Conservation (phyloP, 352 stramenopile genomes). For the Pythium rhizo-oryzae region DNA sequence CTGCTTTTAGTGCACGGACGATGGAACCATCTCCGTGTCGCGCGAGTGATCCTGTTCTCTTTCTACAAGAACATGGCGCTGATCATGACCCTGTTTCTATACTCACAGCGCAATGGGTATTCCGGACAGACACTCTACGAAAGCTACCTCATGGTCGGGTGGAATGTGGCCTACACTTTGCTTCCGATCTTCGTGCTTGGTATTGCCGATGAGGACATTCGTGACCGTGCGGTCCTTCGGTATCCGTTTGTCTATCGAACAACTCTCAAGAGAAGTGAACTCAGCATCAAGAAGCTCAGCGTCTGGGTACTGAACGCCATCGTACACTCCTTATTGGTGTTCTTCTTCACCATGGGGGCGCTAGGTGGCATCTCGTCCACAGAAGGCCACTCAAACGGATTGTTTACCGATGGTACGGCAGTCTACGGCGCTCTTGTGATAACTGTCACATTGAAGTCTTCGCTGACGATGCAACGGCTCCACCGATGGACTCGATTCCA, state of each 20-base stretch:
- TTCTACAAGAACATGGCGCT: constrained; percentile 95
- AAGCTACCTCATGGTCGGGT: constrained; percentile 90
- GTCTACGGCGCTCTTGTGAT: constrained; percentile 82
- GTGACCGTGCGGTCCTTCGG: constrained; percentile 62
- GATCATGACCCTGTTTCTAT: constrained; percentile 94
- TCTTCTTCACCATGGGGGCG: constrained; percentile 60
- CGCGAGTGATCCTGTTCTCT: constrained; percentile 82
- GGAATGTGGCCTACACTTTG: constrained; percentile 96
- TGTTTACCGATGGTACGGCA: constrained; percentile 75
- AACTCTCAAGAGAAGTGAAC: constrained; percentile 58
- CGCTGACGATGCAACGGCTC: constrained; percentile 74
- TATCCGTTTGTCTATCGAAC: constrained; percentile 85
- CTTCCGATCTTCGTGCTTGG: constrained; percentile 93
- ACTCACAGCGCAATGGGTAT: constrained; percentile 89
- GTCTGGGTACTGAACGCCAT: constrained; percentile 79
- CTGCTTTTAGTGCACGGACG: constrained; percentile 82
- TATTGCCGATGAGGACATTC: constrained; percentile 85
- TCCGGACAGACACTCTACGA: constrained; percentile 91
- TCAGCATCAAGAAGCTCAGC: constrained; percentile 59
- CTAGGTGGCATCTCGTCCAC: constrained; percentile 44
- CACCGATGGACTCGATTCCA: constrained; percentile 77
- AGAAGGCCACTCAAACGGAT: constrained; percentile 50
- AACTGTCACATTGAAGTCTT: constrained; percentile 72
- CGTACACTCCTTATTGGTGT: constrained; percentile 75
- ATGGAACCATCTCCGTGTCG: constrained; percentile 85